Percentiles rank a stretch among this genome's conserved stretches.
phyloP scores from a whole-genome alignment of 148 eudicot genomes.

The Fagopyrum homotropicum region DNA sequence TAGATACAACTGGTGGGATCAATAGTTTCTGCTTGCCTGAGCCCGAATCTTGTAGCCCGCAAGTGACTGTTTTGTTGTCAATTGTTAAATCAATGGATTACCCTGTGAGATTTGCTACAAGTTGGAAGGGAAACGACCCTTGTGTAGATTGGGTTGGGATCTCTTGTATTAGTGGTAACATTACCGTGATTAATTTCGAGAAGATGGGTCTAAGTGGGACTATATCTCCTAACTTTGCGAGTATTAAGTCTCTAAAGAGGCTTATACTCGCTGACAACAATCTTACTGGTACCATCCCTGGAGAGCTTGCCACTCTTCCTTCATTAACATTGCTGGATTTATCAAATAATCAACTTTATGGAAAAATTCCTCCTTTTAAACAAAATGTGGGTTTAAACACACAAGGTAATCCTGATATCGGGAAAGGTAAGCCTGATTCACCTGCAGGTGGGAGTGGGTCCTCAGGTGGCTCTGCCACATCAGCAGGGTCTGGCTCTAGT shows the following conservation, averaged over 20 bases:
- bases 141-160: conserved; percentile 82
- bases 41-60: conserved; percentile 70
- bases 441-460: conserved; percentile 16
- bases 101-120: conserved; percentile 60
- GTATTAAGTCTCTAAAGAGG: conserved; percentile 67
- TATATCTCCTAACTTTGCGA: conserved; percentile 63
- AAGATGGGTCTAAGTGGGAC: conserved; percentile 72
- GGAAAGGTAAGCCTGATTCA: conserved; percentile 45
- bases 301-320: conserved; percentile 60
- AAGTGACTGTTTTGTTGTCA: conserved; percentile 51
- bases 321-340: conserved; percentile 56
- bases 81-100: conserved; percentile 57
- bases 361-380: conserved; percentile 66
- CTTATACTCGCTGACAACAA: conserved; percentile 70
- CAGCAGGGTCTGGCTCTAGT: conserved; percentile 21
- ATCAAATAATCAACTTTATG: conserved; percentile 59
- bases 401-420: conserved; percentile 60
- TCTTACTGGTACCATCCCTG: conserved; percentile 74
- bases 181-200: conserved; percentile 67
- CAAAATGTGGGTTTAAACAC: conserved; percentile 38
- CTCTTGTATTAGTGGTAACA: conserved; percentile 63
- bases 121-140: conserved; percentile 84
- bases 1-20: conserved; percentile 39
- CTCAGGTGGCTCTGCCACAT: conserved; percentile 20
- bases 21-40: conserved; percentile 72